These are phyloP conservation scores for Pseudogymnoascus sp. DNA, from an alignment of 2,329 filamentous ascomycete genomes.

Conservation along the genomic window DNA sequence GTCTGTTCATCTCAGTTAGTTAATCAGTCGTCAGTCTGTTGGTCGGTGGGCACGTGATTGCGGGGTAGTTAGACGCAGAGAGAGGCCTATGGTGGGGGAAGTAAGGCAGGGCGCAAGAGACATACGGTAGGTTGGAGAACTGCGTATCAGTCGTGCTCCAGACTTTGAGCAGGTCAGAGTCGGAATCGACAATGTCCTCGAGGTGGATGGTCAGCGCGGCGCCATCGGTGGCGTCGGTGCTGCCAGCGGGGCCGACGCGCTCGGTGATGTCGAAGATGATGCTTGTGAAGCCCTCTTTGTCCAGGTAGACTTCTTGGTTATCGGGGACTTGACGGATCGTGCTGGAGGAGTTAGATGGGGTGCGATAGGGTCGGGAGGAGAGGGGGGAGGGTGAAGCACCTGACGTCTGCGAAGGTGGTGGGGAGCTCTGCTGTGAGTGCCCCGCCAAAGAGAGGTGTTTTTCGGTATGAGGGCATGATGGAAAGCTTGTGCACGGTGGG, in stretches of 20 bases:
- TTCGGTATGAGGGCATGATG: constrained; percentile 49
- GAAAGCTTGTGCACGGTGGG: constrained; percentile 10
- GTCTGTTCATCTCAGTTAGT: constrained; percentile 29
- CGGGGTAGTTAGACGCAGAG: constrained; percentile 20
- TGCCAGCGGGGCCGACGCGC: constrained; percentile 56
- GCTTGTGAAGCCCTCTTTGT: constrained; percentile 73
- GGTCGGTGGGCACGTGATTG: constrained; percentile 17
- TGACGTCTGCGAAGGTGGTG: constrained; percentile 64
- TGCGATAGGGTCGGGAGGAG: no score
- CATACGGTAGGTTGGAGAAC: constrained; percentile 45
- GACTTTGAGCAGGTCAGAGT: constrained; percentile 58
- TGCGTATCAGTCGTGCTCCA: constrained; percentile 58
- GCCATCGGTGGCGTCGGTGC: constrained; percentile 57
- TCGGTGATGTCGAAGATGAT: constrained; percentile 89
- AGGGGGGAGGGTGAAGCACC: constrained; percentile 41
- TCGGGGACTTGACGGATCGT: constrained; percentile 70
- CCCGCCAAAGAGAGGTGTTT: constrained; percentile 63
- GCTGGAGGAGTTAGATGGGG: constrained; percentile 38
- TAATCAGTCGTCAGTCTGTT: not conserved
- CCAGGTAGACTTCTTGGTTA: constrained; percentile 90
- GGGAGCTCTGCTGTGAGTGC: constrained; percentile 66
- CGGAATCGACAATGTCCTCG: constrained; percentile 61
- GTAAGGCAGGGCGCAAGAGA: constrained; percentile 10
- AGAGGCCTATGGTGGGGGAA: not conserved
- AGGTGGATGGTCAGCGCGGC: constrained; percentile 64